Evolutionary conservation across 805 yeast species (phyloP), one percentile per base, ranked within the genome.

Genomic region (Saccharomycopsis microspora): DNA sequence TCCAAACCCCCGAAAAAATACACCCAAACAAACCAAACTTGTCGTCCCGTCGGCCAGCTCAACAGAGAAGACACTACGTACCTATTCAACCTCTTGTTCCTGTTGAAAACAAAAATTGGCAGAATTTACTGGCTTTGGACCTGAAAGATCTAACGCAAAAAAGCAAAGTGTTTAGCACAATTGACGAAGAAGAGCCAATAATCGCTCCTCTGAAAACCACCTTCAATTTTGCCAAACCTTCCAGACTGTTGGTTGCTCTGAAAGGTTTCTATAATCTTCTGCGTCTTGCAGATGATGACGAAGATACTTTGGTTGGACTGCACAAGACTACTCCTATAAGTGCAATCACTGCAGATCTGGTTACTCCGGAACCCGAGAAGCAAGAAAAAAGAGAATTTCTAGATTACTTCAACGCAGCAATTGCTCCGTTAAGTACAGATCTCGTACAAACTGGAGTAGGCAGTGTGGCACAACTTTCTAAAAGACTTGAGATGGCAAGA

Each of bases 241-340:
- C 32, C 27, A n/a, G 7, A 9, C 30, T 10, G 3, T 7, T 41
- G 28, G 47, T 33, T 9, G 11, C 48, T 7, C 38, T 48, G 4
- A 48, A 45, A 32, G 48, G 43, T 10, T 41, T 28, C 31, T 41
- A 44, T 29, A 45, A 36, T 41, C 44, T 42, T 19, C 33, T 49
- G 3, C 30, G 39, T 10, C 33, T 35, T 19, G 38, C 41, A 3
- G 41, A 39, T 11, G 29, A 39, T 9, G 29, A 39, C 30, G 11
- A n/a, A 9, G n/a, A 8, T n/a, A 34, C 36, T n/a, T n/a, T 34
- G 8, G 19, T 19, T 34, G 11, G n/a, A 34, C 10, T 34, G 11
- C 11, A 8, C 2, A 7, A 8, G 11, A 34, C 37, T 3, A 10
- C 10, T 10, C 37, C 37, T 10, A 10, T n/a, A 34, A 34, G 11